A percentile compares a stretch with the other conserved stretches of the same genome.
phyloP scores from a whole-genome alignment of 2,329 filamentous ascomycete genomes.

The Tothia fuscella region DNA sequence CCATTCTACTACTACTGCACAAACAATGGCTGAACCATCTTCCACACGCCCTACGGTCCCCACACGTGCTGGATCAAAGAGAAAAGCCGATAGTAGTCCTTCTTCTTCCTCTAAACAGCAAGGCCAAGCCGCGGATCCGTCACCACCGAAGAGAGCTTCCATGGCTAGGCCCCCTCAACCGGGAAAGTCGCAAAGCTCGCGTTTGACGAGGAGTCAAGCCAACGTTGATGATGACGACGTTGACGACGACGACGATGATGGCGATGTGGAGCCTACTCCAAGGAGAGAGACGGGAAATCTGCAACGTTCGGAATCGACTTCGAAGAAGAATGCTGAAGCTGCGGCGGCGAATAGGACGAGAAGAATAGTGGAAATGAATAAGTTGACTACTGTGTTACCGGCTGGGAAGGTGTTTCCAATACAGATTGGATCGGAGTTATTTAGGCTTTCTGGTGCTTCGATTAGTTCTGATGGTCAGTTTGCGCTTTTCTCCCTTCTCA shows the following conservation, averaged over 20 bases:
- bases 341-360: conserved; percentile 19
- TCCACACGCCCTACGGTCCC: background rate
- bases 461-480: conserved; percentile 61
- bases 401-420: conserved; percentile 62
- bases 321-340: background rate
- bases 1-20: background rate
- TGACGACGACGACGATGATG: conserved; percentile 1
- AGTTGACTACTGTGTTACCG: conserved; percentile 40
- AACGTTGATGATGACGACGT: background rate
- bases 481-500: background rate
- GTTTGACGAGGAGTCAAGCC: background rate
- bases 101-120: background rate
- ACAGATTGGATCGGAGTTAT: conserved; percentile 58
- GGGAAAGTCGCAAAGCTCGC: background rate
- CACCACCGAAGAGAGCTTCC: background rate
- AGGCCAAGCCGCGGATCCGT: background rate
- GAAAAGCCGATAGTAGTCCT: conserved; percentile 8
- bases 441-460: conserved; percentile 56
- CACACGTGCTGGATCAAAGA: conserved; percentile 8
- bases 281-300: background rate
- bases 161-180: background rate
- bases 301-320: background rate
- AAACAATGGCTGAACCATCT: background rate
- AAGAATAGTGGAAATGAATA: conserved; percentile 21
- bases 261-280: background rate